These are phyloP conservation scores for Tolypocladium nubicola DNA, from an alignment of 2,329 filamentous ascomycete genomes.

Conservation along the genomic window DNA sequence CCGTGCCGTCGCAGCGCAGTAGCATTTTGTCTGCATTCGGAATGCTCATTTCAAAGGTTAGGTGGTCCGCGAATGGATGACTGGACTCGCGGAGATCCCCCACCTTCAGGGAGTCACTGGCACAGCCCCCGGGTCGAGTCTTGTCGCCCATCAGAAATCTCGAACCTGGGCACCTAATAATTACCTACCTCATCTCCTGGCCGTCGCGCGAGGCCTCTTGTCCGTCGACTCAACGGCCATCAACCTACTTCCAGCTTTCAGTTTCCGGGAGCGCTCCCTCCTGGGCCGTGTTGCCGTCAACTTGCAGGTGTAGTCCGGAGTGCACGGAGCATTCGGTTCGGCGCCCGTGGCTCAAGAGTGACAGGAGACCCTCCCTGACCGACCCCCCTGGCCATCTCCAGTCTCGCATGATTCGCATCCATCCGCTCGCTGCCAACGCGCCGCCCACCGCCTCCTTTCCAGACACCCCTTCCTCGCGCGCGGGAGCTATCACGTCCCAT, in stretches of 20 bases:
- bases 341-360: neutral
- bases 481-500: slow-evolving; percentile 11
- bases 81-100: neutral
- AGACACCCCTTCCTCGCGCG: slow-evolving; percentile 1
- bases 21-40: neutral
- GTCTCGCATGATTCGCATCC: neutral
- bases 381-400: neutral
- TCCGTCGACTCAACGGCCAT: neutral
- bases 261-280: too few species aligned
- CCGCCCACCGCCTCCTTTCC: slow-evolving; percentile 3
- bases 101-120: neutral
- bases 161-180: neutral
- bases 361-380: neutral
- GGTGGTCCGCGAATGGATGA: neutral
- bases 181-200: neutral
- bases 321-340: neutral
- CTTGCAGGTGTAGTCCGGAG: neutral
- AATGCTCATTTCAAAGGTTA: neutral
- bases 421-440: neutral
- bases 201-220: neutral
- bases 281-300: neutral
- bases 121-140: neutral
- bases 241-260: neutral
- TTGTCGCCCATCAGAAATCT: neutral
- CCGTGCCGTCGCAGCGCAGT: neutral